phyloP scores from a whole-genome alignment of 371 early-diverging fungal genomes.

The Lichtheimia corymbifera region DNA sequence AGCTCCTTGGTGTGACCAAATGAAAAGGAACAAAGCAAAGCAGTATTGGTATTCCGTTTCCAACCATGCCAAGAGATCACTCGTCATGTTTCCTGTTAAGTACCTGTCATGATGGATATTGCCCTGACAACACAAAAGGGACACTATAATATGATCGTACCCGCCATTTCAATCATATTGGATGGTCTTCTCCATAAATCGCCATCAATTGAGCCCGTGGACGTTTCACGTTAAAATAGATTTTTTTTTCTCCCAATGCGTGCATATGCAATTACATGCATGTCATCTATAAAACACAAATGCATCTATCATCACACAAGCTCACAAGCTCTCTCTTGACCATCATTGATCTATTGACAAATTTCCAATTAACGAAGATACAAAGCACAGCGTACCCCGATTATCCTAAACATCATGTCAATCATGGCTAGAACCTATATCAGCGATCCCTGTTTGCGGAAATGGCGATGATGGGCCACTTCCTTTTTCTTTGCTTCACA shows the following conservation, averaged over 20 bases:
- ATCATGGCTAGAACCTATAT: too few relatives aligned
- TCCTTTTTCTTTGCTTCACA: too few relatives aligned
- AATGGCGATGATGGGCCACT: too few relatives aligned
- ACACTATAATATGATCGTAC: not conserved
- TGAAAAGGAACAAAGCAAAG: not conserved
- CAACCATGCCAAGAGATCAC: slow-evolving; percentile 3
- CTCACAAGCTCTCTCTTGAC: too few relatives aligned
- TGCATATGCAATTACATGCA: slow-evolving; percentile 3
- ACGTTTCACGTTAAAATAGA: not conserved
- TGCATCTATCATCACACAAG: not conserved
- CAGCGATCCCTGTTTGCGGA: too few relatives aligned
- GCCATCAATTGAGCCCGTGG: not conserved
- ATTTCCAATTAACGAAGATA: too few relatives aligned
- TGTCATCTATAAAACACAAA: slow-evolving; percentile 3
- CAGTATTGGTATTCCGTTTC: not conserved
- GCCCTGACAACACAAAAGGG: not conserved
- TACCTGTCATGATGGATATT: not conserved
- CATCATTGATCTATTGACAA: too few relatives aligned
- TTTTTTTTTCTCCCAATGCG: not conserved
- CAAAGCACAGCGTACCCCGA: too few relatives aligned
- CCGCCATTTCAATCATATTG: not conserved
- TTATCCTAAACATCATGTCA: too few relatives aligned
- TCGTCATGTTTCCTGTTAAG: not conserved
- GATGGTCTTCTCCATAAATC: not conserved
- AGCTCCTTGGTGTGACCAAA: not conserved